phyloP scores from a whole-genome alignment of 129 eudicot genomes.

The Helianthus annuus region HanXRQr2.0-SUNRISE NC_035448.2:176056457-176056956 shows the following conservation, averaged over 20 bases:
- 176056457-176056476: too few relatives aligned
- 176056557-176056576: conserved; percentile 94
- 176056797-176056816: not conserved
- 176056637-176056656: conserved; percentile 62
- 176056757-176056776: conserved; percentile 94
- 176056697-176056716: conserved; percentile 93
- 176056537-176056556: conserved; percentile 67
- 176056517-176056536: too few relatives aligned
- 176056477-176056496: too few relatives aligned
- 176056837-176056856: too few relatives aligned
- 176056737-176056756: conserved; percentile 73
- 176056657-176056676: conserved; percentile 81
- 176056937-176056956: too few relatives aligned
- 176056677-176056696: conserved; percentile 81
- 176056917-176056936: too few relatives aligned
- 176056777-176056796: conserved; percentile 24
- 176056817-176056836: too few relatives aligned
- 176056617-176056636: conserved; percentile 89
- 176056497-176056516: too few relatives aligned
- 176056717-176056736: conserved; percentile 87
- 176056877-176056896: too few relatives aligned
- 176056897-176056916: too few relatives aligned
- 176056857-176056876: too few relatives aligned
- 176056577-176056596: conserved; percentile 87
- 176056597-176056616: conserved; percentile 92